A percentile compares a stretch with the other conserved stretches of the same genome.
Evolutionary conservation across 2,329 filamentous ascomycete species (phyloP).

Genomic region (Alternaria consortialis): DNA sequence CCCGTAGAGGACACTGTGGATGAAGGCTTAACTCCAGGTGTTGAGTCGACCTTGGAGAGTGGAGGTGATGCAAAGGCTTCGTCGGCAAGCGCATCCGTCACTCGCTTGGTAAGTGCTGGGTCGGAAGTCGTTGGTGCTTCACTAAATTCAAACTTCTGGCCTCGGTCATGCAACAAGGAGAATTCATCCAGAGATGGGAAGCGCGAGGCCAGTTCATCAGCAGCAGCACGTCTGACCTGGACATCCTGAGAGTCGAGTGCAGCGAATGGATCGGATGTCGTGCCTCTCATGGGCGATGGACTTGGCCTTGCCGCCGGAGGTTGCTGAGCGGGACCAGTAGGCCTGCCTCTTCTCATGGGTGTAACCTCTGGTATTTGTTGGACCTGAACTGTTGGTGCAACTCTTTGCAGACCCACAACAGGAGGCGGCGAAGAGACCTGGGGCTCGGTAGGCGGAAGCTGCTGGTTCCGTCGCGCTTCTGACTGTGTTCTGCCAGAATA

Average conservation of each 20-base stretch:
- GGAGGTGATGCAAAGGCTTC: constrained; percentile 74
- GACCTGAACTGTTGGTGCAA: constrained; percentile 75
- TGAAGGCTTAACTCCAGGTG: constrained; percentile 40
- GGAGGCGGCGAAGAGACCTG: constrained; percentile 63
- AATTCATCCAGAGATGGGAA: constrained; percentile 96
- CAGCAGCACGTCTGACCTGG: constrained; percentile 59
- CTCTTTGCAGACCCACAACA: constrained; percentile 81
- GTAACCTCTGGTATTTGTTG: constrained; percentile 85
- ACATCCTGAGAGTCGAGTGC: constrained; percentile 76
- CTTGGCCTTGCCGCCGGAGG: constrained; percentile 61
- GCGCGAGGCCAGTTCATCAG: constrained; percentile 82
- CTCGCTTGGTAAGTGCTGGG: constrained; percentile 67
- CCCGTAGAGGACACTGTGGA: constrained; percentile 43
- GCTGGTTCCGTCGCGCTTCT: constrained; percentile 68
- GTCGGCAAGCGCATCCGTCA: constrained; percentile 81
- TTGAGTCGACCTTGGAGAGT: constrained; percentile 34
- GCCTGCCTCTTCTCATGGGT: constrained; percentile 90
- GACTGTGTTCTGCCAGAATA: constrained; percentile 66
- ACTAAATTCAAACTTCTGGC: constrained; percentile 82
- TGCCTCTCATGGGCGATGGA: constrained; percentile 74
- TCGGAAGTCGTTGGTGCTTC: constrained; percentile 53
- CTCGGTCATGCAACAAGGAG: constrained; percentile 84
- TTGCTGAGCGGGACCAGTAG: constrained; percentile 63
- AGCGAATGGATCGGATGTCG: constrained; percentile 84
- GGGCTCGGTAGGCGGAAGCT: constrained; percentile 65